Percentiles rank a stretch among this genome's conserved stretches.
These are phyloP conservation scores for Cladophialophora chaetospira DNA, from an alignment of 2,329 filamentous ascomycete genomes.

Conservation along the genomic window DNA sequence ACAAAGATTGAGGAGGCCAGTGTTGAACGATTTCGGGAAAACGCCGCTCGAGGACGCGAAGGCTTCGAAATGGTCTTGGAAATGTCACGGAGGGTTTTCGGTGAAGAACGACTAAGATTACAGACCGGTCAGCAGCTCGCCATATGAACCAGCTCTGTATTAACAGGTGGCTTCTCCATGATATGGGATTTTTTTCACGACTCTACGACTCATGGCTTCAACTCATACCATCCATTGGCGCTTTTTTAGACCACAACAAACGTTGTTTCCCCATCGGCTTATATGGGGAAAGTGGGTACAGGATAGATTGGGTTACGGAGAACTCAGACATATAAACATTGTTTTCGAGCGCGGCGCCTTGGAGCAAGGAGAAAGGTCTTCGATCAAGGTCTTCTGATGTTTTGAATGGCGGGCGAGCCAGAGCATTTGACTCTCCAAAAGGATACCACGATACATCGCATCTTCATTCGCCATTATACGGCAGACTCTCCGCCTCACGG, in stretches of 20 bases:
- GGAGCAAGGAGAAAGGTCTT: not conserved
- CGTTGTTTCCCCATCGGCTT: not conserved
- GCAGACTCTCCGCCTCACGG: not conserved
- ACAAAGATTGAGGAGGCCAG: slow-evolving; percentile 93
- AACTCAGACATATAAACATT: slow-evolving; percentile 2
- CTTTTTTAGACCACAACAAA: not conserved
- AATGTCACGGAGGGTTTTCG: slow-evolving; percentile 89
- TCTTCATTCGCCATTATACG: not conserved
- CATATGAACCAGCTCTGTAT: slow-evolving; percentile 10
- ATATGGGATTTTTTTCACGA: not conserved
- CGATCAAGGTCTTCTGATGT: not conserved
- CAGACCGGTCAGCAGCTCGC: slow-evolving; percentile 34
- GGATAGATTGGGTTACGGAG: not conserved
- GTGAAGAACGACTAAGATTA: slow-evolving; percentile 74
- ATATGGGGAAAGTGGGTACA: not conserved
- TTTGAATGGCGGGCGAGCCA: not conserved
- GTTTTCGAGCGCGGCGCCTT: slow-evolving; percentile 1
- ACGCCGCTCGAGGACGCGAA: slow-evolving; percentile 84
- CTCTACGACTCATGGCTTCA: not conserved
- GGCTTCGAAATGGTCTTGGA: slow-evolving; percentile 93
- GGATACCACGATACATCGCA: slow-evolving; percentile 20
- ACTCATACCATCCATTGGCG: not conserved
- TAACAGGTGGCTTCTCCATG: not conserved
- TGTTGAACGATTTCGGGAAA: slow-evolving; percentile 86
- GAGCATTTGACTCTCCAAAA: not conserved